Conservation (phyloP, 352 stramenopile species). For the Blastocystis sp. region DNA sequence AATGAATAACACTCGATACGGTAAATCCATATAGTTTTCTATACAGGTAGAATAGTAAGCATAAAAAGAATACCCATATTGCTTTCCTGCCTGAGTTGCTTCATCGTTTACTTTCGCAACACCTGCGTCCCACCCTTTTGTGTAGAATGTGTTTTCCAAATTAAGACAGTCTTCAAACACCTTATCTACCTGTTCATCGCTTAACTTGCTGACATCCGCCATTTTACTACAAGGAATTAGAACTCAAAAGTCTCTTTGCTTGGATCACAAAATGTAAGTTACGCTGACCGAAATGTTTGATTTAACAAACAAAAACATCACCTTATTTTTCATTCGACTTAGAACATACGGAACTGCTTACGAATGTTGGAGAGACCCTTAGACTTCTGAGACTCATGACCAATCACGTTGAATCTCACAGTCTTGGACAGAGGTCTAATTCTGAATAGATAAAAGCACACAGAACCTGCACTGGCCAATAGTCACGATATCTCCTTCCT, state of each 20-base stretch:
- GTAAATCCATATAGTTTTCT: conserved; percentile 35
- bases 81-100: neutral
- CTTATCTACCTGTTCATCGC: neutral
- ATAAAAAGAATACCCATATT: conserved; percentile 4
- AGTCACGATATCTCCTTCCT: conserved; percentile 97
- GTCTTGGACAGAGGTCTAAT: conserved; percentile 97
- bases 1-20: neutral
- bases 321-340: conserved; percentile 66
- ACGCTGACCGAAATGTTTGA: neutral
- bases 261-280: neutral
- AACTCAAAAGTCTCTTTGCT: neutral
- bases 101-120: neutral
- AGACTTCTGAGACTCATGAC: conserved; percentile 33
- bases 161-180: conserved; percentile 12
- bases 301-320: conserved; percentile 12
- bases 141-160: conserved; percentile 27
- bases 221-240: neutral
- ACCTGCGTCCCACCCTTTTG: neutral
- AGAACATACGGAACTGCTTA: conserved; percentile 99
- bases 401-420: conserved; percentile 70
- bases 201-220: neutral
- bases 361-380: conserved; percentile 67
- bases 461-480: conserved; percentile 87
- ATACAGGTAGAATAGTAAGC: neutral
- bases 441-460: neutral